Evolutionary conservation across 2,329 filamentous ascomycete species (phyloP), one percentile per base, ranked within the genome.

Genomic region (Fusarium sp.): DNA sequence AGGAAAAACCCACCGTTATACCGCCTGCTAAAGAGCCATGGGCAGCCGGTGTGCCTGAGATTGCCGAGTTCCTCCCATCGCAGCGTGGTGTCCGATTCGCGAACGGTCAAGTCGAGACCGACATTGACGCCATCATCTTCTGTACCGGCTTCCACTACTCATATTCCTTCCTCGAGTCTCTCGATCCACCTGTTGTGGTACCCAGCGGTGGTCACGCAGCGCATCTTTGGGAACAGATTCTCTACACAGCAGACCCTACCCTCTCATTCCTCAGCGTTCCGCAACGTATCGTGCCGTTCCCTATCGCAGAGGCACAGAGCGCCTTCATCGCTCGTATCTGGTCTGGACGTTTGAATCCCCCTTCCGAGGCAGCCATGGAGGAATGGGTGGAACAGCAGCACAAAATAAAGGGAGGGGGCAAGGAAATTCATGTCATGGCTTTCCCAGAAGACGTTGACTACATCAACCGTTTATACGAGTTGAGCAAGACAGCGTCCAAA

Each of bases 121-220:
- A 88, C 24, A 80, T 97, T 49, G 94, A 97, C 74, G 85, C 87
- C 0, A 81, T 97, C 13, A 76, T 97, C 17, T 97, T 95, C 78
- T 94, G 92, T 77, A 97, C 94, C 0, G 94, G 94, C 1, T 97
- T 96, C 75, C 87, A 95, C 64, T 97, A 94, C 80, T 89, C 90
- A 1, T 92, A 91, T 56, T 93, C 94, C 0, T 97, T 97, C 73
- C 74, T 90, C 7, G 74, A 78, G 24, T 74, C 77, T 4, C 72
- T 85, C 10, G 44, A 70, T 2, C 75, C 89, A 1, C 78, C 84
- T 1, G 74, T 91, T 6, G 83, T 91, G 28, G 83, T 91, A 28
- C 86, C 84, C 0, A 85, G 88, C 44, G 92, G 92, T 3, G 83
- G 82, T 45, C 83, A 88, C 49, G 87, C 90, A 1, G 90, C 91